Conservation (phyloP, 129 eudicot species). For the Erigeron canadensis region DNA sequence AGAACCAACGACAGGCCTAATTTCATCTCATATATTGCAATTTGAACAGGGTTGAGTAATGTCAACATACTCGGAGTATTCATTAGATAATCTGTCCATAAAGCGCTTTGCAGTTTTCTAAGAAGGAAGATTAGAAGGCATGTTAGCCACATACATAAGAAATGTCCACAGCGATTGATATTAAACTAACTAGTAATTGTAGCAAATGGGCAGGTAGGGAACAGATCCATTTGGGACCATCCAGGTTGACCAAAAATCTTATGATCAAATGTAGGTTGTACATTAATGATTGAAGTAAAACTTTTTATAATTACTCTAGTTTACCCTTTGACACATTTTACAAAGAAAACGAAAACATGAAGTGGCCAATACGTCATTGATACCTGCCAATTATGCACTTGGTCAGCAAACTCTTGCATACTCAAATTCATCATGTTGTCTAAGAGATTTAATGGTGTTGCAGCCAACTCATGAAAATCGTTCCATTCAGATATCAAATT, state of each 20-base stretch:
- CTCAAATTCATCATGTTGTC: conserved; percentile 32
- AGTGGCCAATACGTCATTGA: background rate
- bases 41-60: conserved; percentile 75
- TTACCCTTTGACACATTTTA: background rate
- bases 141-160: conserved; percentile 10
- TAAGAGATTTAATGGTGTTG: conserved; percentile 31
- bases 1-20: conserved; percentile 67
- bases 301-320: background rate
- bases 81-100: conserved; percentile 67
- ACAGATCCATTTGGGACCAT: background rate
- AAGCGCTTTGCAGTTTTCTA: conserved; percentile 67
- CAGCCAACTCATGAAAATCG: conserved; percentile 47
- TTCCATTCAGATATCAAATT: conserved; percentile 63
- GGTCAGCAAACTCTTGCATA: conserved; percentile 36
- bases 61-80: conserved; percentile 63
- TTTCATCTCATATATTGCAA: conserved; percentile 91
- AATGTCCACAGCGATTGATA: background rate
- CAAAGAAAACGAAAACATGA: background rate
- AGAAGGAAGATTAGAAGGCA: background rate
- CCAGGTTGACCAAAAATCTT: too few species aligned
- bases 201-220: background rate
- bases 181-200: background rate
- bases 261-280: too few species aligned
- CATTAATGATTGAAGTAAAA: too few species aligned
- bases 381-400: conserved; percentile 77